Evolutionary conservation across 129 eudicot genomes (phyloP).

Genomic region (Chrysanthemum lavandulifolium): DNA sequence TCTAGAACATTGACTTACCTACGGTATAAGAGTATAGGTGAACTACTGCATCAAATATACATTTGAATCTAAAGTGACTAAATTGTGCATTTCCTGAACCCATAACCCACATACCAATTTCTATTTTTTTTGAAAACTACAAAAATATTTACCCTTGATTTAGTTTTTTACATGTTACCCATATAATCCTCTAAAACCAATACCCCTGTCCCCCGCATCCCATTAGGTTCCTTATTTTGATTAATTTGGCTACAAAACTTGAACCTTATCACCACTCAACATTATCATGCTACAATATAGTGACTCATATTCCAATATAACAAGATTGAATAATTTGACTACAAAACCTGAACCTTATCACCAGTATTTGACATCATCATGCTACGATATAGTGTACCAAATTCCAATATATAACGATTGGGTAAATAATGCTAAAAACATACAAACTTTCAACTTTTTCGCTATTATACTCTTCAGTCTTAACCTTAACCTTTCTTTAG

Average conservation of each 20-base stretch:
- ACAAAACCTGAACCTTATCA: too few species aligned
- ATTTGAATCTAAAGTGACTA: neutral
- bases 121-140: neutral
- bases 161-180: neutral
- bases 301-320: neutral
- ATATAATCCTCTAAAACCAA: neutral
- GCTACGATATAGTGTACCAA: slow-evolving; percentile 4
- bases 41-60: neutral
- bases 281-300: slow-evolving; percentile 9
- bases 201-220: neutral
- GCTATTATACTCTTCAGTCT: too few species aligned
- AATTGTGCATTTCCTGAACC: slow-evolving; percentile 1
- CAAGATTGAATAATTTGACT: neutral
- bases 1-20: neutral
- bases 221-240: neutral
- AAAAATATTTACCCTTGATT: neutral
- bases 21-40: neutral
- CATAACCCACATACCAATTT: neutral
- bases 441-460: too few species aligned
- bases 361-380: neutral
- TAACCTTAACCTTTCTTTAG: too few species aligned
- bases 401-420: neutral
- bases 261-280: neutral
- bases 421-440: too few species aligned
- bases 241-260: neutral